Evolutionary conservation across 805 yeast genomes (phyloP).

Genomic region (Suhomyces pyralidae): DNA sequence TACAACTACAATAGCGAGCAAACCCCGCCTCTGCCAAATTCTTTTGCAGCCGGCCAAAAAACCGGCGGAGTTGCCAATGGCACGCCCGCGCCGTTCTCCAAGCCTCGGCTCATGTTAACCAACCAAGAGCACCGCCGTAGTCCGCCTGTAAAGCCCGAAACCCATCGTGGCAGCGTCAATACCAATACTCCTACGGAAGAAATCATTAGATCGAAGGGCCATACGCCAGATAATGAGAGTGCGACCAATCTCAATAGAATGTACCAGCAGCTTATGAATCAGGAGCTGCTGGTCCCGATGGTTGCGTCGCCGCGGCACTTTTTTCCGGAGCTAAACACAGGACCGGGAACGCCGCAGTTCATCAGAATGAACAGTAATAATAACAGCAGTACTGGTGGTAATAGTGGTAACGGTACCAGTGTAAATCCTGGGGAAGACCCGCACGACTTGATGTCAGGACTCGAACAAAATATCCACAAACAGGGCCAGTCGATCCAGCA

Average conservation of each 20-base stretch:
- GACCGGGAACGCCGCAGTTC: slow-evolving; percentile 8
- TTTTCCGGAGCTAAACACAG: slow-evolving; percentile 29
- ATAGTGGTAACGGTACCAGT: neutral
- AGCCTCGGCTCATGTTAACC: slow-evolving; percentile 41
- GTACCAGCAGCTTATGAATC: slow-evolving; percentile 30
- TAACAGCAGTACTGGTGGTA: neutral
- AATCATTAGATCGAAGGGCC: slow-evolving; percentile 25
- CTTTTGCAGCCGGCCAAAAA: slow-evolving; percentile 4
- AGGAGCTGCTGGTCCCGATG: slow-evolving; percentile 16
- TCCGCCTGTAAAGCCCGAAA: slow-evolving; percentile 7
- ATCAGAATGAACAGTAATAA: slow-evolving; percentile 8
- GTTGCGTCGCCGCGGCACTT: slow-evolving; percentile 30
- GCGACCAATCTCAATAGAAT: slow-evolving; percentile 22
- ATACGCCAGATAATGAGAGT: slow-evolving; percentile 10
- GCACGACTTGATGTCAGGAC: slow-evolving; percentile 28
- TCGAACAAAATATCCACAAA: slow-evolving; percentile 46
- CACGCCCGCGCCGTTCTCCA: slow-evolving; percentile 18
- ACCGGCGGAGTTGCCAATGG: neutral
- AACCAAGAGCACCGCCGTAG: slow-evolving; percentile 31
- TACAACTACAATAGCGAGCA: slow-evolving; percentile 11
- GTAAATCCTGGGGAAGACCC: slow-evolving; percentile 3
- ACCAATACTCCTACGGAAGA: slow-evolving; percentile 19
- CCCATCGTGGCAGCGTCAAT: slow-evolving; percentile 2
- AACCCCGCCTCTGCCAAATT: neutral
- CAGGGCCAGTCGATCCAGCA: slow-evolving; percentile 54